These are phyloP conservation scores for Vinca minor DNA, from an alignment of 257 asterid genomes.

Conservation along the genomic window DNA sequence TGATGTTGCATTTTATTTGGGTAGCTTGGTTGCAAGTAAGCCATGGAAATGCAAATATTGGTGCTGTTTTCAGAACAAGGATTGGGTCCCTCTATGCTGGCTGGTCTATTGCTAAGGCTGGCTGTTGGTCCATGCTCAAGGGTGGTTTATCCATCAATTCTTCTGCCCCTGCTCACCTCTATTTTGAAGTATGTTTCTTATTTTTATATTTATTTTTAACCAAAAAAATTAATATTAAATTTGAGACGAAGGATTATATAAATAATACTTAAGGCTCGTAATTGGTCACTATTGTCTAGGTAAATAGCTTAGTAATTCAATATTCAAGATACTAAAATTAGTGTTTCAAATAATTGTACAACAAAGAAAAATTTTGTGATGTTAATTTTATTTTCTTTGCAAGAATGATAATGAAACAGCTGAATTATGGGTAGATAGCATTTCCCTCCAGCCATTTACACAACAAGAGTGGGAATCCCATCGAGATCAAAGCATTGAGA, in stretches of 20 bases:
- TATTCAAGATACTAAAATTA: too few species aligned
- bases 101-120: constrained; percentile 32
- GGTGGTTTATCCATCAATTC: constrained; percentile 40
- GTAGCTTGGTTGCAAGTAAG: constrained; percentile 68
- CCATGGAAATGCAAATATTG: constrained; percentile 33
- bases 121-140: constrained; percentile 62
- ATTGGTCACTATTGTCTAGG: too few species aligned
- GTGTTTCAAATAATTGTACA: too few species aligned
- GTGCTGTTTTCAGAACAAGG: constrained; percentile 32
- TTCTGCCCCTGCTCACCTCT: constrained; percentile 34
- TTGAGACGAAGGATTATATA: too few species aligned
- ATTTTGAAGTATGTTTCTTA: constrained; percentile 31
- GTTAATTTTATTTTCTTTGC: not conserved
- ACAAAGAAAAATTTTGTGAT: too few species aligned
- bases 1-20: not conserved
- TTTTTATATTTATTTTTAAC: too few species aligned
- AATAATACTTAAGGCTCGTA: too few species aligned
- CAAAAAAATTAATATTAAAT: too few species aligned
- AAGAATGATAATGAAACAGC: constrained; percentile 35
- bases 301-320: too few species aligned
- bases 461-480: constrained; percentile 51
- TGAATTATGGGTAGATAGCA: constrained; percentile 49
- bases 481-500: constrained; percentile 29
- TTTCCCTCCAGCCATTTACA: constrained; percentile 57
- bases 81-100: constrained; percentile 29